These are phyloP conservation scores for Lathyrus aphaca DNA, from an alignment of 306 rosid species.

Conservation along the genomic window DNA sequence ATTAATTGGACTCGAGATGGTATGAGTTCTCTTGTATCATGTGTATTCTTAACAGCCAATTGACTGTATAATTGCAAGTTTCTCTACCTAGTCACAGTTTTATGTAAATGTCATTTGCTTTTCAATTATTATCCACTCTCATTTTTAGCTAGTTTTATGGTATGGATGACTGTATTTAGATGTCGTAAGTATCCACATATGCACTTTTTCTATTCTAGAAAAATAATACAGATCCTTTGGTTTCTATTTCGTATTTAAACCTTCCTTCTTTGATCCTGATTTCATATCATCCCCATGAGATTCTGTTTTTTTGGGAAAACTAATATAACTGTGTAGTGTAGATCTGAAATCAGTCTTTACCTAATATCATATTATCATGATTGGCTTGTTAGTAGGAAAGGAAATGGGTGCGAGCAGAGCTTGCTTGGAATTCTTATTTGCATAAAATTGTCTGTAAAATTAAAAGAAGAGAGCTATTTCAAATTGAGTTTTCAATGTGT, in stretches of 20 bases:
- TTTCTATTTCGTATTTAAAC: slow-evolving; percentile 7
- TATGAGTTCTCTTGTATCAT: slow-evolving; percentile 40
- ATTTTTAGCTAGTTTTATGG: slow-evolving; percentile 6
- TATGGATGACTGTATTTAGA: slow-evolving; percentile 12
- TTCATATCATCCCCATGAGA: slow-evolving; percentile 18
- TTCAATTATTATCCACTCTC: not conserved
- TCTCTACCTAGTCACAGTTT: not conserved
- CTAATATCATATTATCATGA: slow-evolving; percentile 25
- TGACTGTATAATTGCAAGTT: slow-evolving; percentile 5
- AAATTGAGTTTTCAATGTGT: too few species aligned
- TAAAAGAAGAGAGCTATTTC: slow-evolving; percentile 26
- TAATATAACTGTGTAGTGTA: slow-evolving; percentile 11
- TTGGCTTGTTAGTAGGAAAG: slow-evolving; percentile 24
- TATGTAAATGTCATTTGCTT: slow-evolving; percentile 13
- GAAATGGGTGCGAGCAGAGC: not conserved
- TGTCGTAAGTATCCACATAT: slow-evolving; percentile 5
- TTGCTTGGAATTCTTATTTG: slow-evolving; percentile 18
- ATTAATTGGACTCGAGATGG: slow-evolving; percentile 96
- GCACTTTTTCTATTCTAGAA: slow-evolving; percentile 10
- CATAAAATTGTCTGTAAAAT: slow-evolving; percentile 11
- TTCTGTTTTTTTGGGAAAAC: not conserved
- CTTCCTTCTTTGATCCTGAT: slow-evolving; percentile 22
- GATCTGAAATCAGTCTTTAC: slow-evolving; percentile 21
- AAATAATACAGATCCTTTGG: slow-evolving; percentile 1
- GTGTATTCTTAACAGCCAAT: slow-evolving; percentile 11